Base-by-base conservation (phyloP, 345 rosid genomes). In the Lumnitzera racemosa region DNA sequence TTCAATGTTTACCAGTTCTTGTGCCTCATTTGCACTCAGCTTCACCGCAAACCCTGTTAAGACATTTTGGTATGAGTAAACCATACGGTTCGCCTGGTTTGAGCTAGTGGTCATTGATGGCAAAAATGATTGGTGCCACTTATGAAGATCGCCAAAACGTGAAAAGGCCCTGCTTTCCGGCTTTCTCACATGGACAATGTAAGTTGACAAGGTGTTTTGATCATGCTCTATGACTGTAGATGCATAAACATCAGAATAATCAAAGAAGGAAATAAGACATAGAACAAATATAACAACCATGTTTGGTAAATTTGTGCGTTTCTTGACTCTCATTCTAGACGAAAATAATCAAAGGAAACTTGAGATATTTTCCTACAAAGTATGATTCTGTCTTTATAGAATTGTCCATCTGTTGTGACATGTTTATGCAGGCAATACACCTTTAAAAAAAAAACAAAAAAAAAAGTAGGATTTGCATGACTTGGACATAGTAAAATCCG, bases 21-120 rank as follows among this genome's bases (percentile, higher is more conserved):
- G 60, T 0, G 56, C 76, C 56, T 78, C 78, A 0, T 14, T 17
- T 5, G 64, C 57, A 1, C 67, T 72, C 54, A 72, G 55, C 55
- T 48, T 72, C 17, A 68, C 81, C 0, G 81, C 76, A 13, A 74
- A 77, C 15, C 78, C 81, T 0, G 67, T 57, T 11, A 53, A 27
- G 14, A 63, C 71, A 43, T 67, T 60, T 57, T 46, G 61, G 53
- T 68, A 77, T 17, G 76, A 67, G 47, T 64, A 46, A 15, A 73
- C 56, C 13, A 77, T 65, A 15, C 53, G 62, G 13, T 43, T 9
- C 4, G 20, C 46, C 31, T 36, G 46, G 41, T 51, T 47, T 1
- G 52, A 57, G 49, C 47, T 65, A 1, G 43, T 24, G 24, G 53
- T 15, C 8, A 49, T 56, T 20, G 24, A 8, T 12, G 69, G 69